These are phyloP conservation scores for Boletus sensibilis DNA, from an alignment of 768 basidiomycete species.

Conservation along the genomic window DNA sequence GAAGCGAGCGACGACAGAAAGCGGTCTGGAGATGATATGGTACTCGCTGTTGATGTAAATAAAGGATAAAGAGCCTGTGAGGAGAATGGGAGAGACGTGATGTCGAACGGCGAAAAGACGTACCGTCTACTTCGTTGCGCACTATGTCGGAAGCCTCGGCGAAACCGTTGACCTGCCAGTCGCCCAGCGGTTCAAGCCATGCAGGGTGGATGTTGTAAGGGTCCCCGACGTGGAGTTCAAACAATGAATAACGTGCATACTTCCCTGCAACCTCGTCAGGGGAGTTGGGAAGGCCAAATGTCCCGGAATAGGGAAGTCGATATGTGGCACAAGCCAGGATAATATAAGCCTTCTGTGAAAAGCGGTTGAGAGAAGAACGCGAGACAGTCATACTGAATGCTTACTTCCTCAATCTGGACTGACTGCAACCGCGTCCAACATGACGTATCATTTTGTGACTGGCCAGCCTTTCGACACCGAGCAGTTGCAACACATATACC, in stretches of 20 bases:
- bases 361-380: not conserved
- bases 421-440: slow-evolving; percentile 24
- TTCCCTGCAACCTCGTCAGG: slow-evolving; percentile 5
- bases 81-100: slow-evolving; percentile 10
- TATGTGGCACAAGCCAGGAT: slow-evolving; percentile 48
- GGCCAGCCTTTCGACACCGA: slow-evolving; percentile 10
- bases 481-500: slow-evolving; percentile 36
- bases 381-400: not conserved
- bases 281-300: slow-evolving; percentile 23
- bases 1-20: slow-evolving; percentile 35
- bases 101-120: slow-evolving; percentile 12
- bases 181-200: slow-evolving; percentile 47
- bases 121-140: slow-evolving; percentile 47
- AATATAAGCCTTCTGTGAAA: slow-evolving; percentile 25
- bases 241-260: slow-evolving; percentile 20
- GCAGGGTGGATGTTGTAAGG: slow-evolving; percentile 14
- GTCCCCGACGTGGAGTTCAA: slow-evolving; percentile 28
- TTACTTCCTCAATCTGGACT: slow-evolving; percentile 22
- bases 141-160: slow-evolving; percentile 46
- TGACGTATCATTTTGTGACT: slow-evolving; percentile 8
- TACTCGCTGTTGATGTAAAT: slow-evolving; percentile 44
- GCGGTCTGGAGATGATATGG: slow-evolving; percentile 43
- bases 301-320: slow-evolving; percentile 17
- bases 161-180: slow-evolving; percentile 54
- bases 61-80: slow-evolving; percentile 23